Base-by-base conservation (phyloP, 2,329 filamentous ascomycete species). In the Nectriaceae sp. region DNA sequence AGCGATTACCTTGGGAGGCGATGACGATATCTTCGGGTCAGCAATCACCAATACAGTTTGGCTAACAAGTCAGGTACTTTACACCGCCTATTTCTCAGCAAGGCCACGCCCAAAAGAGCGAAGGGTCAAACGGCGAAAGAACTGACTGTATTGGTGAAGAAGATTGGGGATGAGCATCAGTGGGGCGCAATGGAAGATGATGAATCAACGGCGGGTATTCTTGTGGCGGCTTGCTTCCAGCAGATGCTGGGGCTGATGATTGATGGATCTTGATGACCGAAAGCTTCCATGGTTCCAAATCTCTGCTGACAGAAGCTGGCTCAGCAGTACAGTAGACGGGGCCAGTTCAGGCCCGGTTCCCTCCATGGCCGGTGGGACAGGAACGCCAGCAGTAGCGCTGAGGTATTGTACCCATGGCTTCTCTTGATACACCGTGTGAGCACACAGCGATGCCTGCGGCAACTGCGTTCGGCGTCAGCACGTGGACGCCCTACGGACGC, bases 401-500 rank as follows among this genome's bases (percentile, higher is more conserved):
- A 18, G 40, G 26, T 40, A 42, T 36, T 40, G 26, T 42, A 18
- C 40, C 38, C 42, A 26, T 42, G 47, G 42, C 47, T 47, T 52
- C 40, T 24, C 29, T 31, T 37, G 38, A 21, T 44, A 50, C 44
- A 57, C 54, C 52, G 52, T 57, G 54, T 40, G 22, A 50, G 42
- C 22, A 46, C 46, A 60, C 55, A 52, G 57, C 58, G 49, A 43
- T 24, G 13, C 21, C 37, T 37, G 37, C 38, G 11, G 29, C 15
- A 20, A 40, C 49, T 42, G 53, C 33, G 44, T 54, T 50, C 39
- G 49, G 55, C 15, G 40, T 35, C 40, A 33, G 46, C 52, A 61
- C 57, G 57, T 61, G 57, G 50, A 45, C 48, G 35, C 40, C 6
- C 41, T 54, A 47, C 44, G 41, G 35, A 11, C 41, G 46, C 44